phyloP scores from a whole-genome alignment of 768 basidiomycete species.

The Boletellus ananas region DNA sequence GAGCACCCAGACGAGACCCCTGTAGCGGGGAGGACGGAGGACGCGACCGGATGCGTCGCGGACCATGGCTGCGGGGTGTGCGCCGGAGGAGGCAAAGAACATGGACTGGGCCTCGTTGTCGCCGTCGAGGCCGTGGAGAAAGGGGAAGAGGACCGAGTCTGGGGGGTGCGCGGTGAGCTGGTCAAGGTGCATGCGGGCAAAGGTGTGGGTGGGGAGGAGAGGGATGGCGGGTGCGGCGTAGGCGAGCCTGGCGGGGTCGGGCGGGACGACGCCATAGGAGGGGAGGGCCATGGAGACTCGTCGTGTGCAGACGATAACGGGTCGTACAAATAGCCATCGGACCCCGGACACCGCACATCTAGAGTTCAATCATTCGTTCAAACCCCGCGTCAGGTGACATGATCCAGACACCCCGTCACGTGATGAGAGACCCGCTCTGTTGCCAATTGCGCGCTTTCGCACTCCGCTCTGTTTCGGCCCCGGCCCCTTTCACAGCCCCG shows the following conservation, averaged over 20 bases:
- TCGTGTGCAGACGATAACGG: slow-evolving; percentile 14
- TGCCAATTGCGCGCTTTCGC: slow-evolving; percentile 19
- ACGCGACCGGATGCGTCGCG: slow-evolving; percentile 25
- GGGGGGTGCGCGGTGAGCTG: slow-evolving; percentile 69
- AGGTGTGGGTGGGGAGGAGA: slow-evolving; percentile 43
- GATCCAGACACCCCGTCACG: slow-evolving; percentile 17
- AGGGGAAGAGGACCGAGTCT: slow-evolving; percentile 82
- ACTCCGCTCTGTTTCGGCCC: slow-evolving; percentile 19
- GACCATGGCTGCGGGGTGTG: slow-evolving; percentile 22
- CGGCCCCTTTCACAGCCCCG: slow-evolving; percentile 38
- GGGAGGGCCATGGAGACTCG: slow-evolving; percentile 8
- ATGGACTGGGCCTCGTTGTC: slow-evolving; percentile 74
- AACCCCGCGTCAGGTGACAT: slow-evolving; percentile 17
- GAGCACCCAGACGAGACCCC: slow-evolving; percentile 84
- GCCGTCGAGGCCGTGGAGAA: slow-evolving; percentile 83
- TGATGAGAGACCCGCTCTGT: slow-evolving; percentile 19
- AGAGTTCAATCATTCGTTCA: slow-evolving; percentile 12
- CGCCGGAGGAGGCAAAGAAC: slow-evolving; percentile 55
- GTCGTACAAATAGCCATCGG: slow-evolving; percentile 19
- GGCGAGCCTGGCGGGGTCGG: slow-evolving; percentile 1
- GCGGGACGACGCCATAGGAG: slow-evolving; percentile 23
- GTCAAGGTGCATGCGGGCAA: slow-evolving; percentile 58
- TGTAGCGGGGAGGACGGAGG: slow-evolving; percentile 42
- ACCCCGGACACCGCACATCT: slow-evolving; percentile 21
- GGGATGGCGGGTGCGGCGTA: slow-evolving; percentile 14